Conservation (phyloP, 768 basidiomycete species). For the Trametopsis cervina region DNA sequence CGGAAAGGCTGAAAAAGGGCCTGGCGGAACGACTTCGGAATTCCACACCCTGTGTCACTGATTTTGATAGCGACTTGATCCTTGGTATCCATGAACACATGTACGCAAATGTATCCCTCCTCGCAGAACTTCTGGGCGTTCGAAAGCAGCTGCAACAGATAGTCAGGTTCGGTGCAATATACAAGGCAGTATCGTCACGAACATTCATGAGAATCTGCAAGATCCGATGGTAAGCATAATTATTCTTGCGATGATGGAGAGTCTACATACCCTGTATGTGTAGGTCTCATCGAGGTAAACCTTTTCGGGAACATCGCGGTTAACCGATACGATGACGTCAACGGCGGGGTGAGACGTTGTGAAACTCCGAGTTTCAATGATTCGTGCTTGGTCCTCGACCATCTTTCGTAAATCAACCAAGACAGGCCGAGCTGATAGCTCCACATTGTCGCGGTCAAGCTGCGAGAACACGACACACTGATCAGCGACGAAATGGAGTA, state of each 20-base stretch:
- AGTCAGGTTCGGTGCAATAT: neutral
- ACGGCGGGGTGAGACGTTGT: conserved; percentile 12
- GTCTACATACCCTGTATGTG: conserved; percentile 19
- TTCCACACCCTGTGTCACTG: conserved; percentile 23
- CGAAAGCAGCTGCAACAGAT: conserved; percentile 16
- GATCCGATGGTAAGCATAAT: neutral
- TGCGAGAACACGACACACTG: conserved; percentile 2
- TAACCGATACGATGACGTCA: conserved; percentile 20
- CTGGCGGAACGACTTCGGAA: conserved; percentile 20
- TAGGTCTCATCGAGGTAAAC: conserved; percentile 24
- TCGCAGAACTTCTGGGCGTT: conserved; percentile 26
- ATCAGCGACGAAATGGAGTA: neutral
- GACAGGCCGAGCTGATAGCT: conserved; percentile 22
- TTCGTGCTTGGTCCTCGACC: conserved; percentile 22
- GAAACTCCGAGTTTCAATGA: conserved; percentile 17
- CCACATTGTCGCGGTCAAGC: conserved; percentile 23
- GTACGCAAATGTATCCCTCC: conserved; percentile 20
- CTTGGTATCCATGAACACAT: conserved; percentile 13
- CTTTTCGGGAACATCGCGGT: conserved; percentile 16
- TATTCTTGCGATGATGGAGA: neutral
- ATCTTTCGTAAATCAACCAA: conserved; percentile 21
- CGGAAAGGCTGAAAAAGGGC: conserved; percentile 24
- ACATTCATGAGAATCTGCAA: conserved; percentile 23
- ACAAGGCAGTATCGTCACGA: neutral
- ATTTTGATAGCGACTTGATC: conserved; percentile 17